These are phyloP conservation scores for Tetrahymena borealis DNA, from an alignment of 73 alveolate genomes.

Conservation along the genomic window DNA sequence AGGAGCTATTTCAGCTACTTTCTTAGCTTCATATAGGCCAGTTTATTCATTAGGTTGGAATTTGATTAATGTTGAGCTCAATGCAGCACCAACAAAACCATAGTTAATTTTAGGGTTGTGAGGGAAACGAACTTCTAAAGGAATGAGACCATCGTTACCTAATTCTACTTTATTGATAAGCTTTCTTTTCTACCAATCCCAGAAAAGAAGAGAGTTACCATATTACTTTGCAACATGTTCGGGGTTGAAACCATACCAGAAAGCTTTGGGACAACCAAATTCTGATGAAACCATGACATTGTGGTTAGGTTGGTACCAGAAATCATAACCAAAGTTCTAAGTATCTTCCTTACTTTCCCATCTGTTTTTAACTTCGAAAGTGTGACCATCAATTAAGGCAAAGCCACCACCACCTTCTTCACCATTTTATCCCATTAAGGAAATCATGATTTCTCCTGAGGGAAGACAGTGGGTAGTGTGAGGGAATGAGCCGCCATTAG, in stretches of 20 bases:
- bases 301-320: slow-evolving; percentile 48
- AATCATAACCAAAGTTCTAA: not conserved
- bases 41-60: not conserved
- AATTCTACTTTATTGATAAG: slow-evolving; percentile 21
- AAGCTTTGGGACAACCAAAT: slow-evolving; percentile 14
- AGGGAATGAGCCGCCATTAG: not conserved
- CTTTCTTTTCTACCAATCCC: slow-evolving; percentile 32
- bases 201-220: slow-evolving; percentile 22
- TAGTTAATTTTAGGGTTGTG: slow-evolving; percentile 25
- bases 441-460: not conserved
- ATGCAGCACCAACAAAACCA: slow-evolving; percentile 4
- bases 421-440: slow-evolving; percentile 3
- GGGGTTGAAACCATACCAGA: slow-evolving; percentile 44
- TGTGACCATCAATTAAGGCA: not conserved
- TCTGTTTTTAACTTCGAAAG: not conserved
- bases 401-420: slow-evolving; percentile 14
- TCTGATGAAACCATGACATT: slow-evolving; percentile 38
- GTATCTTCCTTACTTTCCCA: not conserved
- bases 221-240: slow-evolving; percentile 10
- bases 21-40: not conserved
- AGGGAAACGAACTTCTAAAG: slow-evolving; percentile 38
- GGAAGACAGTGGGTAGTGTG: slow-evolving; percentile 10
- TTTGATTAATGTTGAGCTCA: not conserved
- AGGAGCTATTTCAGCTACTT: not conserved
- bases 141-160: slow-evolving; percentile 27